Conservation (phyloP, 768 basidiomycete genomes). For the Wakefieldia striispora region DNA sequence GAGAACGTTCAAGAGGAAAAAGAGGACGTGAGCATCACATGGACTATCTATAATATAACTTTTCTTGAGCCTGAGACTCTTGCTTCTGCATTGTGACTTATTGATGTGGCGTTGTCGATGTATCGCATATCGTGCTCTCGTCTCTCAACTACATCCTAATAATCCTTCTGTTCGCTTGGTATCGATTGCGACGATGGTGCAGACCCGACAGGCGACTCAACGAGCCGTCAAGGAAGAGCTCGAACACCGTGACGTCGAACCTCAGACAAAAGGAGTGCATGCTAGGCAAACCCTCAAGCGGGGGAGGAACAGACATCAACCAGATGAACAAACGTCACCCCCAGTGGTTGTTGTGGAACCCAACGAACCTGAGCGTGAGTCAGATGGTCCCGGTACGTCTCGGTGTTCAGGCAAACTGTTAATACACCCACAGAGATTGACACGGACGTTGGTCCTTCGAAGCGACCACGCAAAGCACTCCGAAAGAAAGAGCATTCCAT, state of each 20-base stretch:
- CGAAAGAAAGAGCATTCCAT: slow-evolving; percentile 9
- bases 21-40: slow-evolving; percentile 1
- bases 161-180: neutral
- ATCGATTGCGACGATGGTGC: slow-evolving; percentile 16
- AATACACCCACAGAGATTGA: neutral
- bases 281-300: slow-evolving; percentile 16
- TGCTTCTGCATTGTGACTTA: too few relatives aligned
- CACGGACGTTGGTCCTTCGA: neutral
- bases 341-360: neutral
- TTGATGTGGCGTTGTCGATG: too few relatives aligned
- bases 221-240: neutral
- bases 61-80: too few relatives aligned
- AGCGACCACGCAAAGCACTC: slow-evolving; percentile 5
- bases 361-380: slow-evolving; percentile 10
- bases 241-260: neutral
- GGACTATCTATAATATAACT: neutral
- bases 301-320: neutral
- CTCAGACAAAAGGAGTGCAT: neutral
- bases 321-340: neutral
- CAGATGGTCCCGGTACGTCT: neutral
- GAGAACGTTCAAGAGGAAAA: slow-evolving; percentile 29
- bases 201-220: slow-evolving; percentile 20
- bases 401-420: neutral
- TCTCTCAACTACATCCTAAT: neutral
- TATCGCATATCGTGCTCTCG: neutral